phyloP scores from a whole-genome alignment of 441 rosid genomes.

The Aquilaria agallochum region DNA sequence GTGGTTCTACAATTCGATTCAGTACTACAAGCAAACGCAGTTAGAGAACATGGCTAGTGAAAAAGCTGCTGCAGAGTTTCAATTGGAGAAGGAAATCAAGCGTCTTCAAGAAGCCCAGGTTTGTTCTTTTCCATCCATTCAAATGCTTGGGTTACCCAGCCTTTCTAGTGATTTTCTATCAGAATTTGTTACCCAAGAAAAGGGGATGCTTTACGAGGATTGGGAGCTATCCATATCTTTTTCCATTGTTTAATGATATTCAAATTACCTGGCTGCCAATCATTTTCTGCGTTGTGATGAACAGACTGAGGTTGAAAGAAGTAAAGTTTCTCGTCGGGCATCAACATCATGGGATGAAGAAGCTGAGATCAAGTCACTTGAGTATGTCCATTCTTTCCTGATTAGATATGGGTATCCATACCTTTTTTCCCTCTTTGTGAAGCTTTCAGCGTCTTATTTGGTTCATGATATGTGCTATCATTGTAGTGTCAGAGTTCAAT shows the following conservation, averaged over 20 bases:
- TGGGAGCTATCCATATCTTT: slow-evolving; percentile 9
- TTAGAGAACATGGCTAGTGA: slow-evolving; percentile 97
- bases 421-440: slow-evolving; percentile 2
- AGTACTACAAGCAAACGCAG: slow-evolving; percentile 99
- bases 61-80: slow-evolving; percentile 98
- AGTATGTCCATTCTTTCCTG: slow-evolving; percentile 46
- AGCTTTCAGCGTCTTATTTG: slow-evolving; percentile 14
- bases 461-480: neutral
- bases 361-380: slow-evolving; percentile 86
- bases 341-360: slow-evolving; percentile 94
- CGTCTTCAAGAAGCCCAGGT: slow-evolving; percentile 92
- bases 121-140: slow-evolving; percentile 7
- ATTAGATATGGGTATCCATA: neutral
- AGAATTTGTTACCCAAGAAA: too few species aligned
- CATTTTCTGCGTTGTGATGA: slow-evolving; percentile 3
- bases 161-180: too few species aligned
- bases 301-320: slow-evolving; percentile 90
- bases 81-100: slow-evolving; percentile 91
- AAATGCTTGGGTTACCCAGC: too few species aligned
- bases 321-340: slow-evolving; percentile 69
- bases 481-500: too few species aligned
- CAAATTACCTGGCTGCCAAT: neutral
- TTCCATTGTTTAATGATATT: neutral
- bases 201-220: neutral
- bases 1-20: slow-evolving; percentile 21